Evolutionary conservation across 2,329 filamentous ascomycete genomes (phyloP), one percentile per base, ranked within the genome.

Genomic region (Raffaelea deltoideospora): DNA sequence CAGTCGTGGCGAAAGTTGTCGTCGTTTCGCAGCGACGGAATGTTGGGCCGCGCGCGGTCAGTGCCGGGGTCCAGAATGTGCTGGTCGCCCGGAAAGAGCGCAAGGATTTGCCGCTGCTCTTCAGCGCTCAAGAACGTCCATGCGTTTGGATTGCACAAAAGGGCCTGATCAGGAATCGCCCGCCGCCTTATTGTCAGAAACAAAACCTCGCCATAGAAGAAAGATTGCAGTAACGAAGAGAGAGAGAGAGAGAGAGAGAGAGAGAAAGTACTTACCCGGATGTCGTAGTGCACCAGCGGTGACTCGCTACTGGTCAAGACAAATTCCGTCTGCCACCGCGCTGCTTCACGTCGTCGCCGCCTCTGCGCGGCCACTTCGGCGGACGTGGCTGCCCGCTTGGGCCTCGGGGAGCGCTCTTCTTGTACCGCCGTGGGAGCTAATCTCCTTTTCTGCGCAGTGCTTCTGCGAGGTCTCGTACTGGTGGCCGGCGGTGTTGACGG

Each of bases 1-100:
- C 56, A 55, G 45, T 64, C 60, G 38, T 60, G 49, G 13, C 61
- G 53, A 44, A 64, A 63, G 39, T 58, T 57, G 50, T 62, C 48
- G 42, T 61, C 57, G 38, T 59, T 63, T 13, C 48, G 47, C 4
- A 64, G 53, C 1, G 53, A 50, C 4, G 45, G 38, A 5, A 56
- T 33, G 38, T 63, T 44, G 0, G 58, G 60, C 10, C 55, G 50
- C 3, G 59, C 53, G 3, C 47, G 19, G 4, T 46, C 45, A 1
- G 53, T 56, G 6, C 47, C 54, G 1, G 47, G 35, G 20, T 54
- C 44, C 3, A 55, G 30, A 10, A 61, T 48, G 37, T 54, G 53
- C 3, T 38, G 40, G 3, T 47, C 32, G 28, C 55, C 52, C 2
- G 59, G 60, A 26, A 63, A 58, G 18, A 57, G 51, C 6, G 51